Evolutionary conservation across 2,329 filamentous ascomycete genomes (phyloP), one percentile per base, ranked within the genome.

Genomic region (Talaromyces pinophilus): DNA sequence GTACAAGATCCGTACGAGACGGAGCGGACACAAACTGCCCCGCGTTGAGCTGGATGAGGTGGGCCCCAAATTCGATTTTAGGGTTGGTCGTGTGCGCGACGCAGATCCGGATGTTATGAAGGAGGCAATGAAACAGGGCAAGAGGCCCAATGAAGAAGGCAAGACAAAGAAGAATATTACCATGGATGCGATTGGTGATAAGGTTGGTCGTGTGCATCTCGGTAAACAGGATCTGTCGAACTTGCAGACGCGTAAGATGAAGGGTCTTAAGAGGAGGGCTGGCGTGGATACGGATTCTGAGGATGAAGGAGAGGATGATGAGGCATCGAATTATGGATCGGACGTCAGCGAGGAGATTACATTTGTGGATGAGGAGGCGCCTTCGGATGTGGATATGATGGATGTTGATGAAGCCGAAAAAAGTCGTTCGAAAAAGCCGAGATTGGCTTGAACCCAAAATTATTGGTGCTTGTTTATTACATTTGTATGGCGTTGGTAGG

Each of bases 211-310:
- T 72, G 91, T 99, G 69, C 95, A 99, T 79, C 81, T 96, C 67
- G 92, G 91, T 75, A 92, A 90, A 82, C 93, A 97, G 81, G 93
- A 99, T 81, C 85, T 99, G 67, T 85, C 84, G 75, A 87, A 90
- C 73, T 80, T 99, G 79, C 95, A 99, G 84, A 96, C 93, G 63
- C 89, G 95, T 76, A 99, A 99, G 88, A 98, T 99, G 93, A 99
- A 99, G 88, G 95, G 93, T 71, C 80, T 99, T 71, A 99, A 98
- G 87, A 86, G 95, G 71, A 88, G 86, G 70, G 87, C 92, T 64
- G 88, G 88, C 69, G 81, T 87, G 28, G 84, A 85, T 62, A 82
- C 81, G 61, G 85, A 84, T 50, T 83, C 82, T 28, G 87, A 85
- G 62, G 83, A 81, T 3, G 62, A 48, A 5, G 50, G 30, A 30